Percentiles rank a stretch among this genome's conserved stretches.
Conservation (phyloP, 352 stramenopile genomes). For the Phytopythium kandeliae region DNA sequence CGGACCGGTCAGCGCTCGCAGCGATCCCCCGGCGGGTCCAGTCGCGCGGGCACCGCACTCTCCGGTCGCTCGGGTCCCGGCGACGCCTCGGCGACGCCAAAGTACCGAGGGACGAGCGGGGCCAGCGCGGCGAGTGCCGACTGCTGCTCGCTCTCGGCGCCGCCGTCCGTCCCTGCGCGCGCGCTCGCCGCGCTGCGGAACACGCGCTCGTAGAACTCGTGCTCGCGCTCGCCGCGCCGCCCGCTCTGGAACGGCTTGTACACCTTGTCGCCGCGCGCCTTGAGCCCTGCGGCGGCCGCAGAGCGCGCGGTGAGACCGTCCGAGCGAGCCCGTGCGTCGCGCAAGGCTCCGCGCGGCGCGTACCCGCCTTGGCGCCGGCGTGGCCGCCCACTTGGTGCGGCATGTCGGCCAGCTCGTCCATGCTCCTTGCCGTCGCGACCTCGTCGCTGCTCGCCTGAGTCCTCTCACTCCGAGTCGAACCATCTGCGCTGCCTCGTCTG, state of each 20-base stretch:
- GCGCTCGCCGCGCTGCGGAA: constrained; percentile 11
- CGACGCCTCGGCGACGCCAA: constrained; percentile 38
- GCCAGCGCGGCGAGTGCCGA: constrained; percentile 23
- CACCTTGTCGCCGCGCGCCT: constrained; percentile 55
- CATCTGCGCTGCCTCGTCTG: no score
- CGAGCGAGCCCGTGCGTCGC: no score
- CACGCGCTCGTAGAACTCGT: constrained; percentile 72
- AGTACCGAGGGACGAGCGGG: constrained; percentile 54
- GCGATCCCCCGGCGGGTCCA: no score
- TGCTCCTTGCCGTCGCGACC: constrained; percentile 1
- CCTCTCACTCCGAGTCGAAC: no score
- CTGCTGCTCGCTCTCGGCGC: constrained; percentile 6
- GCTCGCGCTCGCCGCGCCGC: constrained; percentile 60
- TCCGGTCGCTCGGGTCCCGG: no score
- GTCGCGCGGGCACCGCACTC: no score
- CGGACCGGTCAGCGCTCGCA: no score
- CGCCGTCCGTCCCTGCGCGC: not conserved
- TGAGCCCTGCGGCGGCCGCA: constrained; percentile 58
- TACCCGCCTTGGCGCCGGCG: constrained; percentile 62
- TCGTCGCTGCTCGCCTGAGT: not conserved
- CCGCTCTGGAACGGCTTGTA: constrained; percentile 87
- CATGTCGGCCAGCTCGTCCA: constrained; percentile 40
- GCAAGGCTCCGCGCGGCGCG: not conserved
- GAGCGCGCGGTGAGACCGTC: no score
- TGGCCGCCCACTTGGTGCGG: constrained; percentile 78